Base-by-base conservation (phyloP, 2,329 filamentous ascomycete genomes). In the Davidsoniella neocaledoniae region DNA sequence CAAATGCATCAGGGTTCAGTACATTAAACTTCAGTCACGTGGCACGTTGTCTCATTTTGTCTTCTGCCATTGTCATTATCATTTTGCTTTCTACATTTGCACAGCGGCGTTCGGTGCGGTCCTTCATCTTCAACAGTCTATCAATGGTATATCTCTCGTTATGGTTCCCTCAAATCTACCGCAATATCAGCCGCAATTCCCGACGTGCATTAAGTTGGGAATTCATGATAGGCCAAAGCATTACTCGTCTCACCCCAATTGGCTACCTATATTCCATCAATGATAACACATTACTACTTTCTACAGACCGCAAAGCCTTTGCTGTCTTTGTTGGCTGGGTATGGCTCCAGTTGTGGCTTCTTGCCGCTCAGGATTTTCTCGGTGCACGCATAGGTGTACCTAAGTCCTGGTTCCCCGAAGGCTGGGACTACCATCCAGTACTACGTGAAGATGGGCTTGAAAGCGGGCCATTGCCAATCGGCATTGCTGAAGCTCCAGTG, bases 381-480 rank as follows among this genome's bases (percentile, higher is more conserved):
- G 90, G 91, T 0, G 86, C 90, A 1, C 73, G 91, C n/a, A 90
- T 91, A 66, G 86, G 87, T 49, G 67, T 96, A 0, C 81, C 80
- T 2, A 73, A 76, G 42, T 73, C 75, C 46, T 81, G 77, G 77
- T 68, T 71, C 54, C 74, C 77, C n/a, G 74, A 79, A 51, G 85
- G 83, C 1, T 98, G 94, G 74, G 90, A 98, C 60, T 98, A 98
- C 62, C 90, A 98, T 62, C 90, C 87, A 0, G 72, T 94, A 2
- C 70, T 98, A 19, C 77, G 86, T 25, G 84, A 87, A 58, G 87
- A 94, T 55, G 83, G 80, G 53, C 64, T 86, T 43, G 84, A 94
- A 66, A 78, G 83, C 16, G 86, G 83, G 17, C 81, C 79, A 1
- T 65, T 94, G 54, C 87, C 88, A 0, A 84, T 94, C 52, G 86